Conservation (phyloP, 1,284 basidiomycete genomes). For the Psilocybe mexicana region DNA sequence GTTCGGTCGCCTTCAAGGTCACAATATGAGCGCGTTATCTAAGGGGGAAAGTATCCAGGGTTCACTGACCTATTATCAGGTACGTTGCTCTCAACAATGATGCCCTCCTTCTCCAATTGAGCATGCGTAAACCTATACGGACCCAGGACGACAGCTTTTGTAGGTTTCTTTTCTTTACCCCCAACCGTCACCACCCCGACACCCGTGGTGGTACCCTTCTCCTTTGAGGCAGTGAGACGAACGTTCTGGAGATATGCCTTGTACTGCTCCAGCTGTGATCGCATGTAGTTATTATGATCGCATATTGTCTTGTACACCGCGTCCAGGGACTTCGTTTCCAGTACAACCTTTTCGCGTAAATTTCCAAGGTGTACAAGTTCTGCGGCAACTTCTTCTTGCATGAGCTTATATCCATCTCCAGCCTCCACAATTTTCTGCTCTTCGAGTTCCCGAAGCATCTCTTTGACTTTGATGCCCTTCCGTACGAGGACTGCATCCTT, state of each 20-base stretch:
- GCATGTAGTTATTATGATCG: conserved; percentile 98
- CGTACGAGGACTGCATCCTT: conserved; percentile 95
- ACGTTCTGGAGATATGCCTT: conserved; percentile 99
- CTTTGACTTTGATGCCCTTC: conserved; percentile 98
- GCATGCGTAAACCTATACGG: conserved; percentile 97
- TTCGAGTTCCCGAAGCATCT: conserved; percentile 96
- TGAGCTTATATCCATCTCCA: conserved; percentile 84
- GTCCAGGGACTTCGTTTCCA: conserved; percentile 92
- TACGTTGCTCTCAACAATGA: conserved; percentile 98
- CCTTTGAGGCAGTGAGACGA: conserved; percentile 84
- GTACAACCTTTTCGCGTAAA: conserved; percentile 91
- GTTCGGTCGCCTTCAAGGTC: conserved; percentile 75
- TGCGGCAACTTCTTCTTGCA: conserved; percentile 95
- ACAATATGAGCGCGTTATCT: conserved; percentile 13
- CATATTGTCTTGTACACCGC: conserved; percentile 98
- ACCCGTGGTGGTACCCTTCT: conserved; percentile 79
- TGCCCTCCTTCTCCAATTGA: conserved; percentile 99
- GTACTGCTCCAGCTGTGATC: conserved; percentile 97
- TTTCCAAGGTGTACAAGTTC: conserved; percentile 97
- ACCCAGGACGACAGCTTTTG: conserved; percentile 85
- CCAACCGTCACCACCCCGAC: conserved; percentile 96
- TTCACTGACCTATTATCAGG: conserved; percentile 87
- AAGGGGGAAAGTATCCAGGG: background rate
- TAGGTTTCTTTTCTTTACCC: conserved; percentile 94
- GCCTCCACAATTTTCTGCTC: conserved; percentile 87